A percentile compares a stretch with the other conserved stretches of the same genome.
Evolutionary conservation across 225 moss, liverwort and hornwort genomes (phyloP).

Genomic region (Anthoceros angustus): DNA sequence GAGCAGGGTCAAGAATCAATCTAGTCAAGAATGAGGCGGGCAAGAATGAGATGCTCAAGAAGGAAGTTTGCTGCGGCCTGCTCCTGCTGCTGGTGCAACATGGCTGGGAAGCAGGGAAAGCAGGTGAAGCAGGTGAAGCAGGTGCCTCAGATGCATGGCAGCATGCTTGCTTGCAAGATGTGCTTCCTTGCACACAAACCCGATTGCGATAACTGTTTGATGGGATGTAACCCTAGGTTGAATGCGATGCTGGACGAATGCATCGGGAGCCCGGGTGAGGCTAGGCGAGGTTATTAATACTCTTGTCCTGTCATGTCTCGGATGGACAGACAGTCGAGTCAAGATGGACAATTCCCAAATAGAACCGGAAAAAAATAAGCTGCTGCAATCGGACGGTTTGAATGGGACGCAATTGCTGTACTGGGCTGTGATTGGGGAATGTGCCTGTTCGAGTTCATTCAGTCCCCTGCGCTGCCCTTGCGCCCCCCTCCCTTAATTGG

Average conservation of each 20-base stretch:
- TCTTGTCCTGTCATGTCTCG: not conserved
- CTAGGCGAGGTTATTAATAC: not conserved
- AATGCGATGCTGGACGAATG: not conserved
- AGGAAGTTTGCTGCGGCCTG: not conserved
- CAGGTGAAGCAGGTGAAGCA: too few species aligned
- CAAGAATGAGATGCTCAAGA: not conserved
- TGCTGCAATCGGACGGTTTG: not conserved
- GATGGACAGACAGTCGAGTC: not conserved
- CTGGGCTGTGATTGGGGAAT: slow-evolving; percentile 1
- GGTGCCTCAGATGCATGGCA: too few species aligned
- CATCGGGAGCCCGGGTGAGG: not conserved
- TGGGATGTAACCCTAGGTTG: not conserved
- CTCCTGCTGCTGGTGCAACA: too few species aligned
- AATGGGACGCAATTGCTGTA: not conserved
- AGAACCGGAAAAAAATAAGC: not conserved
- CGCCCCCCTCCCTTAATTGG: too few species aligned
- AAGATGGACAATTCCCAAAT: not conserved
- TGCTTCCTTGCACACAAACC: too few species aligned
- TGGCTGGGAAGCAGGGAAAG: too few species aligned
- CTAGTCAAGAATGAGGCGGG: slow-evolving; percentile 2
- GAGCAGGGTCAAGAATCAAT: not conserved
- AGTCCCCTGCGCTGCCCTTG: too few species aligned
- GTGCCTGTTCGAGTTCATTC: too few species aligned
- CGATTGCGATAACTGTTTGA: not conserved
- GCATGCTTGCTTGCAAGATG: too few species aligned